Evolutionary conservation across 208 protist species (phyloP), one percentile per base, ranked within the genome.

Genomic region (Wallacemonas sp.): DNA sequence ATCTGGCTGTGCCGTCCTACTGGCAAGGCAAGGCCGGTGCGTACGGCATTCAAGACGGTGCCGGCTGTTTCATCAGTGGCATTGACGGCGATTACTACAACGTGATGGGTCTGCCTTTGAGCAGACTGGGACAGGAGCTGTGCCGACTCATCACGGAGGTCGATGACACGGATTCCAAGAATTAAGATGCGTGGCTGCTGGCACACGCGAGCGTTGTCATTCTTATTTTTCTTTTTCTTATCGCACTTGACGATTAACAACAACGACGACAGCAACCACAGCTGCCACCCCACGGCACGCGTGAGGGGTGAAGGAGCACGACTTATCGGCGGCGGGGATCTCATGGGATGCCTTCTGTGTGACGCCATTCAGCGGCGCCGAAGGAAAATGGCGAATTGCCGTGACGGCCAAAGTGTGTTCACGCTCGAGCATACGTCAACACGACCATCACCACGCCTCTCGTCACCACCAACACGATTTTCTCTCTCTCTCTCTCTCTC

Each of bases 81-180:
- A 77, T 83, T 32, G 62, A 83, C 8, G 76, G 76, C 8, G 76
- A 83, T 33, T 75, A 69, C 45, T 83, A 78, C 42, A 83, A 78
- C 37, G 76, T 83, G 19, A 78, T 83, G 71, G 76, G 76, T 2
- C 54, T 83, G 2, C 76, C 76, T 17, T 41, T 83, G 17, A 60
- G 67, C 8, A 37, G 50, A 2, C 34, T 81, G 60, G 66, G 66
- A 42, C 27, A 36, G 5, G 63, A 61, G 65, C 33, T 81, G 6
- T 61, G 65, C 24, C 21, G 36, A 26, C 36, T 81, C 48, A 69
- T 81, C 19, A 45, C 39, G 22, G 33, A 61, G 17, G 68, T 34
- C 24, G 6, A 34, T 6, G 19, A 8, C 4, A 34, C 46, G 8
- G 46, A 54, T n/a, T n/a, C n/a, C n/a, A n/a, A n/a, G 12, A 15